Evolutionary conservation across 306 rosid genomes (phyloP).

Genomic region (Dryas alaskensis): DNA sequence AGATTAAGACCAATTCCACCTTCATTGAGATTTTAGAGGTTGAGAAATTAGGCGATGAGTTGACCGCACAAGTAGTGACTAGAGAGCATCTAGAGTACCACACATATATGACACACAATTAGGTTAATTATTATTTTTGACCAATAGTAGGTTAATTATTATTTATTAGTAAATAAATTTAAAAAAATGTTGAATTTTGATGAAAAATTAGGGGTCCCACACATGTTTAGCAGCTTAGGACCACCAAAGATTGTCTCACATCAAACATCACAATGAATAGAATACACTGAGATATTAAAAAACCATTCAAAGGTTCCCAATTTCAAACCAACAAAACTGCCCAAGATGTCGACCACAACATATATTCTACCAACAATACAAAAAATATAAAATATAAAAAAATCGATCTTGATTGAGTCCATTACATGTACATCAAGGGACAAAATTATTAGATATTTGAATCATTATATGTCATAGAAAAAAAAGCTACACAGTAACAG

Average conservation of each 20-base stretch:
- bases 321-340: conserved; percentile 38
- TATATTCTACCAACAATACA: conserved; percentile 7
- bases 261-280: neutral
- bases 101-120: neutral
- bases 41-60: neutral
- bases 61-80: neutral
- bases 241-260: conserved; percentile 10
- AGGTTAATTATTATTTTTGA: too few relatives aligned
- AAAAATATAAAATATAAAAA: neutral
- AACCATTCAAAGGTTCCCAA: conserved; percentile 9
- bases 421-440: conserved; percentile 23
- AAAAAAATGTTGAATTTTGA: neutral
- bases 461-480: neutral
- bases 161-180: neutral
- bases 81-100: neutral
- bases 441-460: conserved; percentile 28
- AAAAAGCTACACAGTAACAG: conserved; percentile 1
- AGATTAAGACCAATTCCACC: neutral
- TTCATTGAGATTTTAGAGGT: neutral
- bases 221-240: neutral
- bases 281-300: conserved; percentile 12
- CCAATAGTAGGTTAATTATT: neutral
- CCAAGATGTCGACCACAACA: conserved; percentile 21
- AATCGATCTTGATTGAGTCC: conserved; percentile 26
- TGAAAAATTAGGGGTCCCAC: neutral